These are phyloP conservation scores for Penicillium parvum DNA, from an alignment of 495 filamentous ascomycete species.

Conservation along the genomic window DNA sequence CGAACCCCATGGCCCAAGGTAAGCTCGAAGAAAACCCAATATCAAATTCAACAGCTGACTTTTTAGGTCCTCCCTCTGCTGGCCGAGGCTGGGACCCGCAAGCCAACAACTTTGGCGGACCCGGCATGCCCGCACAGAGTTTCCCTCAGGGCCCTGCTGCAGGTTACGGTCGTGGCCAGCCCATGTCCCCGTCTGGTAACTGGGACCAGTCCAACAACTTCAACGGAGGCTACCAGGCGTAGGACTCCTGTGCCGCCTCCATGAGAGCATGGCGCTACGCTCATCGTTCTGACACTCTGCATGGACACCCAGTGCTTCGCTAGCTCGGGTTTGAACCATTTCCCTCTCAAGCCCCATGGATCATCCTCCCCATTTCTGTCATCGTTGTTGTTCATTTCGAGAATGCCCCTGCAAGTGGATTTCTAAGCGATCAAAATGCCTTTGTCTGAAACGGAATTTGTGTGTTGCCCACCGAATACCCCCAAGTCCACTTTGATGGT, in stretches of 20 bases:
- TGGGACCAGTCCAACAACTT: constrained; percentile 63
- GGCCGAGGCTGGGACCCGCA: constrained; percentile 63
- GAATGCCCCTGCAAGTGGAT: constrained; percentile 35
- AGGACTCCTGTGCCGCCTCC: constrained; percentile 14
- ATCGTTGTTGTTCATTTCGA: constrained; percentile 20
- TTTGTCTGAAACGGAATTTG: constrained; percentile 46
- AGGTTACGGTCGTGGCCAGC: constrained; percentile 79
- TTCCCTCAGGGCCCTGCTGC: constrained; percentile 64
- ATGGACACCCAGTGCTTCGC: too few relatives aligned
- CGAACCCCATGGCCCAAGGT: constrained; percentile 71
- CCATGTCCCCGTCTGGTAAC: constrained; percentile 60
- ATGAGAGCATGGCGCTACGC: not conserved
- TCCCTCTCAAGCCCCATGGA: too few relatives aligned
- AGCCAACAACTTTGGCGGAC: constrained; percentile 52
- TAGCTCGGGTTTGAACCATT: too few relatives aligned
- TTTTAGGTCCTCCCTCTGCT: constrained; percentile 53
- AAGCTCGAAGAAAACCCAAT: constrained; percentile 25
- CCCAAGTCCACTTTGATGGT: constrained; percentile 44
- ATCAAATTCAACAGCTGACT: constrained; percentile 7
- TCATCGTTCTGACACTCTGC: not conserved
- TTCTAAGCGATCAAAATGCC: constrained; percentile 43
- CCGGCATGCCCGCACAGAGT: constrained; percentile 54
- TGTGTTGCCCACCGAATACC: constrained; percentile 48
- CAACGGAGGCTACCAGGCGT: constrained; percentile 53
- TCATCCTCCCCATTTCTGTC: constrained; percentile 9